Evolutionary conservation across 1,139 yeast species (phyloP), one percentile per base, ranked within the genome.

Genomic region (Candida pseudoviswanathii): DNA sequence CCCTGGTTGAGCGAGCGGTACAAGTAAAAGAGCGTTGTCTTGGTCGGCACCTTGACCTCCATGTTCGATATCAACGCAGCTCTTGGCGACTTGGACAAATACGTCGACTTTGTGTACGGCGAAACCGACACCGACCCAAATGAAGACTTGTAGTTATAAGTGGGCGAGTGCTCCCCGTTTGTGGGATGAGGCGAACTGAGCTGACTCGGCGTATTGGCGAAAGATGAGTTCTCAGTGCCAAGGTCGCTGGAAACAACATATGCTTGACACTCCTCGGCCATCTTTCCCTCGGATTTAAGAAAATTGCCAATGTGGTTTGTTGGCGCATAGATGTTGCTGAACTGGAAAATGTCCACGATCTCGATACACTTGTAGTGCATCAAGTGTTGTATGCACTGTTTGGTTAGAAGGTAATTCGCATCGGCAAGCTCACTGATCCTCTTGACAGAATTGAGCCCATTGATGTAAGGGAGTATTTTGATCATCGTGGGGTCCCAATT

Each of bases 401-500:
- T 83, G 4, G 96, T 90, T 46, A 94, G 72, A 16, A 78, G 71
- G 56, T 85, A 86, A 60, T 91, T 95, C 26, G 97, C 88, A 58
- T 89, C 84, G 1, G 97, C 91, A 44, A 91, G 65, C 51, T 84
- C 83, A 37, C 97, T 82, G 38, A 95, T 92, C 52, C 81, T 80
- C 39, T 82, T 78, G 21, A 94, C 82, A 2, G 96, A 89, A 62
- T 94, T 92, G 45, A 91, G 75, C 1, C 99, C 99, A 61, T 95
- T 83, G 43, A 94, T 89, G 58, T 77, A 87, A 0, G 97, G 97
- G 10, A 90, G 70, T 32, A 94, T 88, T 56, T 87, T 86, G 41
- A 90, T 75, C 95, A 94, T 87, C 2, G 98, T 94, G 1, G 98
- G 97, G 63, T 94, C 99, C 98, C 99, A 94, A 59, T 89, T 88